phyloP scores from a whole-genome alignment of 371 early-diverging fungal genomes.

The Saksenaea oblongispora region DNA sequence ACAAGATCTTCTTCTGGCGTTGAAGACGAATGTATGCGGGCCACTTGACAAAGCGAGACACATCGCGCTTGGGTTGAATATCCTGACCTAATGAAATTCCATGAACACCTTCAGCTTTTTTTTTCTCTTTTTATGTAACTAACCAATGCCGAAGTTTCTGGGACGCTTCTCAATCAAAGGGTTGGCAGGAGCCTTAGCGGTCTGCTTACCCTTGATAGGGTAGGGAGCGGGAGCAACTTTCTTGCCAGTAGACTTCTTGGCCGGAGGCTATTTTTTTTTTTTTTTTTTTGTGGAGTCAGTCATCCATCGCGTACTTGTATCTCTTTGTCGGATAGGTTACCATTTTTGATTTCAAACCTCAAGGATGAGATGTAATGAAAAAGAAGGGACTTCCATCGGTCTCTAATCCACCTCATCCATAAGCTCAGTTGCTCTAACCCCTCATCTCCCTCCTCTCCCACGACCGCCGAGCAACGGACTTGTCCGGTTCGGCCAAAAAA shows the following conservation, averaged over 20 bases:
- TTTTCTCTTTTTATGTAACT: background rate
- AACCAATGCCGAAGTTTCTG: constrained; percentile 92
- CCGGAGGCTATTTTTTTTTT: constrained; percentile 24
- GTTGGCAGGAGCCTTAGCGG: constrained; percentile 77
- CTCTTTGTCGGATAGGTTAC: background rate
- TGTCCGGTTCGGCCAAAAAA: constrained; percentile 17
- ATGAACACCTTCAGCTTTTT: background rate
- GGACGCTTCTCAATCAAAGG: constrained; percentile 93
- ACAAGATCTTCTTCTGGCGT: constrained; percentile 96
- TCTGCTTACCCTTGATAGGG: constrained; percentile 71
- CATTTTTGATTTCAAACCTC: constrained; percentile 5
- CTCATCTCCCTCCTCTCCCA: background rate
- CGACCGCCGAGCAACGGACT: background rate
- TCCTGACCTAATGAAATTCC: constrained; percentile 66
- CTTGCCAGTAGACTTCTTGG: constrained; percentile 71
- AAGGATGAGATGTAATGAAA: constrained; percentile 5
- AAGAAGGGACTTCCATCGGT: background rate
- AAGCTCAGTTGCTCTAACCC: background rate
- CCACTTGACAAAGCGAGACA: constrained; percentile 97
- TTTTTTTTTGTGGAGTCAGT: background rate
- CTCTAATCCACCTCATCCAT: background rate
- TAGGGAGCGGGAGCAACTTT: constrained; percentile 94
- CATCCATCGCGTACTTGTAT: background rate
- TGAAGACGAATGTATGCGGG: constrained; percentile 97
- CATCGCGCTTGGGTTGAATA: constrained; percentile 94